Conservation (phyloP, 768 basidiomycete species). For the Aureoboletus auriporus region DNA sequence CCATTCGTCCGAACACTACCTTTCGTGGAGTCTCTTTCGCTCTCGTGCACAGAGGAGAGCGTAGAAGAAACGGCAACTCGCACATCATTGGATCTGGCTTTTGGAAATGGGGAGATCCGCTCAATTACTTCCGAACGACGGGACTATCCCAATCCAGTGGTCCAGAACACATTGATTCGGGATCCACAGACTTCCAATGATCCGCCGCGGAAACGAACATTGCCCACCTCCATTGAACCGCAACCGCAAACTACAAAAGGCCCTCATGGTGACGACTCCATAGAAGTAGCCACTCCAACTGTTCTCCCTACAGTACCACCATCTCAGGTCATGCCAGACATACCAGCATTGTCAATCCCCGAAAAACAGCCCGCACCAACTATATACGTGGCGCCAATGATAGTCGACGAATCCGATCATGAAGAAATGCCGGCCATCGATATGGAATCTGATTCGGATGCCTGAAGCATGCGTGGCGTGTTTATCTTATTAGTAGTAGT, state of each 20-base stretch:
- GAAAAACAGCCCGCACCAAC: conserved; percentile 6
- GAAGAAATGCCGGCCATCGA: conserved; percentile 78
- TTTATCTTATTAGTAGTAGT: not conserved
- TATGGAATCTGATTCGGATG: conserved; percentile 75
- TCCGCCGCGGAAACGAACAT: not conserved
- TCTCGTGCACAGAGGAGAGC: conserved; percentile 61
- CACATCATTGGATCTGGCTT: conserved; percentile 36
- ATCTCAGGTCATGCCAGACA: not conserved
- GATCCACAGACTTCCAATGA: not conserved
- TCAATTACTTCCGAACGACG: not conserved
- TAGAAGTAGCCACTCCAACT: not conserved
- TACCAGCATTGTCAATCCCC: not conserved
- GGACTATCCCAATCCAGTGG: not conserved
- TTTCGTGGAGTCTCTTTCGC: conserved; percentile 53
- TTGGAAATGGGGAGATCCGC: conserved; percentile 4
- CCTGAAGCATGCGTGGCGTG: conserved; percentile 3
- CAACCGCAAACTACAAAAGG: conserved; percentile 1
- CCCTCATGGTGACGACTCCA: not conserved
- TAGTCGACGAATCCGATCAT: conserved; percentile 48
- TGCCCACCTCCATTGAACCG: not conserved
- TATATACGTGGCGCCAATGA: conserved; percentile 7
- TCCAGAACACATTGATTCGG: not conserved
- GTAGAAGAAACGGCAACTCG: conserved; percentile 55
- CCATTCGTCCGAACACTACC: conserved; percentile 69
- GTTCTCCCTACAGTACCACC: not conserved